These are phyloP conservation scores for Baeospora myosura DNA, from an alignment of 1,284 basidiomycete genomes.

Conservation along the genomic window DNA sequence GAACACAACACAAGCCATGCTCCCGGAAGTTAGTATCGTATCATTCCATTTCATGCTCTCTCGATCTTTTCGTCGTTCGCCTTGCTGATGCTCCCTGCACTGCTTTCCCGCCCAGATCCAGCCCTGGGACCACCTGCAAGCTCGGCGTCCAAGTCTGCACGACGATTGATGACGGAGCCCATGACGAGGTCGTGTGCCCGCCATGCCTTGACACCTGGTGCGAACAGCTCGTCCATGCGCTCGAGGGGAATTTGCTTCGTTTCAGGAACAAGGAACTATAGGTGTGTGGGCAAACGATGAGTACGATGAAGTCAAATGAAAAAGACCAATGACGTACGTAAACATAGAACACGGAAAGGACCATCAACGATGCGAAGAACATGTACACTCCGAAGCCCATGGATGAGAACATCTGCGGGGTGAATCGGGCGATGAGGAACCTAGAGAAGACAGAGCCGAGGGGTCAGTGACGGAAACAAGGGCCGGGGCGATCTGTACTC, in stretches of 20 bases:
- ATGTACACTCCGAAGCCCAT: slow-evolving; percentile 32
- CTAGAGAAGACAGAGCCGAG: slow-evolving; percentile 14
- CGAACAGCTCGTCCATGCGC: slow-evolving; percentile 31
- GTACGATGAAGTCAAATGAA: not conserved
- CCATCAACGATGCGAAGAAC: slow-evolving; percentile 29
- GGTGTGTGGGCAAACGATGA: not conserved
- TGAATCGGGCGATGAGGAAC: slow-evolving; percentile 27
- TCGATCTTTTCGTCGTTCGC: too few relatives aligned
- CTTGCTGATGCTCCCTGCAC: too few relatives aligned
- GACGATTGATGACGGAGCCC: slow-evolving; percentile 10
- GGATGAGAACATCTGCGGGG: slow-evolving; percentile 28
- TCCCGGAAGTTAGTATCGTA: too few relatives aligned
- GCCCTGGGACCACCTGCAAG: too few relatives aligned
- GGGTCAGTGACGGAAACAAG: not conserved
- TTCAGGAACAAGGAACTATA: slow-evolving; percentile 25
- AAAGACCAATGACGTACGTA: too few relatives aligned
- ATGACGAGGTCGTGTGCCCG: slow-evolving; percentile 17
- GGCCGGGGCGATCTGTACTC: too few relatives aligned
- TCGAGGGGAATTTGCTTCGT: slow-evolving; percentile 29
- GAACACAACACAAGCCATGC: too few relatives aligned
- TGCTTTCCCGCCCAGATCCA: too few relatives aligned
- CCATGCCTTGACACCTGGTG: slow-evolving; percentile 14
- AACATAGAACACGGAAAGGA: slow-evolving; percentile 24
- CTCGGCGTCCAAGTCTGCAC: too few relatives aligned
- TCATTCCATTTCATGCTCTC: too few relatives aligned